These are phyloP conservation scores for Arthrobotrys conoides DNA, from an alignment of 2,329 filamentous ascomycete genomes.

Conservation along the genomic window DNA sequence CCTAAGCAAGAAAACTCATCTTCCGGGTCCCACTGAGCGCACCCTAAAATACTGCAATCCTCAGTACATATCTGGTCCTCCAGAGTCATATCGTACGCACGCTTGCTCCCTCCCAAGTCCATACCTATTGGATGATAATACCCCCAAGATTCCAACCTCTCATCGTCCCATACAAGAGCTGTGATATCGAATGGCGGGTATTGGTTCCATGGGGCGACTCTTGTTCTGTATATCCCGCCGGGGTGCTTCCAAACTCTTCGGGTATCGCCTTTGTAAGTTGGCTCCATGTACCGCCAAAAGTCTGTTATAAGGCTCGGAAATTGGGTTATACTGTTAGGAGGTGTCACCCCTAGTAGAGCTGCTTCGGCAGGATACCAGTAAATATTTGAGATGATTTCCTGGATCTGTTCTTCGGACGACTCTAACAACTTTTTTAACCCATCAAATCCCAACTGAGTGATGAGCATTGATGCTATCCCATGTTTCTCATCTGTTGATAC, in stretches of 20 bases:
- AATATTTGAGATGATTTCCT: not conserved
- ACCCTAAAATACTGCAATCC: conserved; percentile 25
- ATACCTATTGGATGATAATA: conserved; percentile 35
- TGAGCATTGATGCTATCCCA: conserved; percentile 21
- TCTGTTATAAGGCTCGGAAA: conserved; percentile 15
- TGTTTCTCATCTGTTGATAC: conserved; percentile 34
- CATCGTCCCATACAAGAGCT: conserved; percentile 40
- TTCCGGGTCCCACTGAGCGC: not conserved
- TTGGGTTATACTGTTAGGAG: conserved; percentile 1
- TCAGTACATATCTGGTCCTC: conserved; percentile 23
- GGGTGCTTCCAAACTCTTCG: conserved; percentile 17
- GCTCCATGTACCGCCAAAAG: conserved; percentile 7
- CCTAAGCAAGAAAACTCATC: conserved; percentile 8
- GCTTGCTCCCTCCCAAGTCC: not conserved
- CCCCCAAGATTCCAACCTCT: conserved; percentile 39
- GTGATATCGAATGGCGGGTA: conserved; percentile 27
- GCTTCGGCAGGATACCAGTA: not conserved
- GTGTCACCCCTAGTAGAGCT: not conserved
- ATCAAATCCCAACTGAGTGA: conserved; percentile 35
- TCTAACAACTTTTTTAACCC: conserved; percentile 19
- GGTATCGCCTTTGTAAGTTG: not conserved
- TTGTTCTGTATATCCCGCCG: conserved; percentile 17
- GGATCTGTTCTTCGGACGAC: not conserved
- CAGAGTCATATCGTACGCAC: conserved; percentile 16
- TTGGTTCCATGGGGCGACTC: conserved; percentile 45